phyloP scores from a whole-genome alignment of 768 basidiomycete species.

The Collybiopsis confluens region DNA sequence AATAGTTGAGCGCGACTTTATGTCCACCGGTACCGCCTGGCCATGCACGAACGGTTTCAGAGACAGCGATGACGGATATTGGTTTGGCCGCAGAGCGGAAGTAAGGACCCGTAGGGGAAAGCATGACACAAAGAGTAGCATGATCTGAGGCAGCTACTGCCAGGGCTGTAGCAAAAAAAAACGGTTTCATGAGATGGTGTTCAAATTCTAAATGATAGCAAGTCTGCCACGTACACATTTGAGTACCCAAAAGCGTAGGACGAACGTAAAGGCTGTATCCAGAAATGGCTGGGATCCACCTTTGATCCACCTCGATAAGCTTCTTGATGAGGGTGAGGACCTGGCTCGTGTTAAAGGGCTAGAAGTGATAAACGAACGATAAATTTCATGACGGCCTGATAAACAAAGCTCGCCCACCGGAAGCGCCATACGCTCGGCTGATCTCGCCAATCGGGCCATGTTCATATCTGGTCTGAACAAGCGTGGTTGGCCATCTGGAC shows the following conservation, averaged over 20 bases:
- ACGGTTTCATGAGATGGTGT: too few relatives aligned
- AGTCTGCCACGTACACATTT: constrained; percentile 21
- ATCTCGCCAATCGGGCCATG: constrained; percentile 75
- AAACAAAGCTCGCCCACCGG: constrained; percentile 30
- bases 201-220: neutral
- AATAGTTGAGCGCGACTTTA: constrained; percentile 72
- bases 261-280: constrained; percentile 88
- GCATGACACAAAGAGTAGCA: constrained; percentile 70
- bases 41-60: constrained; percentile 42
- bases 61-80: constrained; percentile 36
- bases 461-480: constrained; percentile 84
- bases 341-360: constrained; percentile 71
- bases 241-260: constrained; percentile 66
- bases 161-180: constrained; percentile 28
- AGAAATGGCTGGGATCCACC: constrained; percentile 75
- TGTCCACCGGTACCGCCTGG: constrained; percentile 70
- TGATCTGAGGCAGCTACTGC: constrained; percentile 68
- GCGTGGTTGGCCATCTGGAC: constrained; percentile 65
- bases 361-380: too few relatives aligned
- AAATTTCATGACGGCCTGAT: neutral
- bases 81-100: constrained; percentile 63
- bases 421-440: constrained; percentile 64
- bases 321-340: constrained; percentile 71
- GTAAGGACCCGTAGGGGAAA: constrained; percentile 72
- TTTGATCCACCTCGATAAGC: constrained; percentile 65